Base-by-base conservation (phyloP, 345 rosid species). In the Raphanus raphanistrum region DNA sequence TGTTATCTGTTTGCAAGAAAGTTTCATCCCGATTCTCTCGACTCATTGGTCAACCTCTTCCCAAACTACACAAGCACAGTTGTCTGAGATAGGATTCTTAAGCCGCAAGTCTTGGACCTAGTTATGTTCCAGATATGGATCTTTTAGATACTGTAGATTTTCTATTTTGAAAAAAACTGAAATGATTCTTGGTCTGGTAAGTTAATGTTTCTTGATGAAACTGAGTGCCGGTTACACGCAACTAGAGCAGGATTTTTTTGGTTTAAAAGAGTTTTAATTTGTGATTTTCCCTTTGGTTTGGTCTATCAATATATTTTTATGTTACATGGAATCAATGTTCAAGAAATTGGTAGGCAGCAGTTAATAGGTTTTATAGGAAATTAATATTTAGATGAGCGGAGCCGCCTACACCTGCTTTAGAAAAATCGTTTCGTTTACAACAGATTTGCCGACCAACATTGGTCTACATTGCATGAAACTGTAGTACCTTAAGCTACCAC, bases 1-100 rank as follows among this genome's bases (percentile, higher is more conserved):
- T 95, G 99, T 68, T 90, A 90, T 88, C 84, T 95, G 41, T 95
- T 95, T 26, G 99, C 98, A 1, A 85, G 99, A 84, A 95, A 92
- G 82, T 95, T 95, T 79, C 79, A 87, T 62, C 90, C 94, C 0
- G 88, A 88, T 57, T 76, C 97, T 41, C 84, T 91, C 3, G 89
- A 95, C 79, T 84, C 79, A 68, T 80, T 95, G 85, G 65, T 92
- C 84, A 84, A 84, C 31, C 86, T 90, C 66, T 91, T 90, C 85
- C 85, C 91, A 58, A 93, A 91, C 76, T 89, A 90, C 82, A 86
- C 95, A 65, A 80, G 41, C 71, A 21, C 66, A 73, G 17, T 11
- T 32, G 15, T 52, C 54, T 80, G 84, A 88, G 82, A 78, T 13
- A 48, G 73, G 80, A 67, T 73, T 50, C 59, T 60, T 67, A 59